Evolutionary conservation across 1,284 basidiomycete species (phyloP), one percentile per base, ranked within the genome.

Genomic region (Ceratobasidium theobromae): DNA sequence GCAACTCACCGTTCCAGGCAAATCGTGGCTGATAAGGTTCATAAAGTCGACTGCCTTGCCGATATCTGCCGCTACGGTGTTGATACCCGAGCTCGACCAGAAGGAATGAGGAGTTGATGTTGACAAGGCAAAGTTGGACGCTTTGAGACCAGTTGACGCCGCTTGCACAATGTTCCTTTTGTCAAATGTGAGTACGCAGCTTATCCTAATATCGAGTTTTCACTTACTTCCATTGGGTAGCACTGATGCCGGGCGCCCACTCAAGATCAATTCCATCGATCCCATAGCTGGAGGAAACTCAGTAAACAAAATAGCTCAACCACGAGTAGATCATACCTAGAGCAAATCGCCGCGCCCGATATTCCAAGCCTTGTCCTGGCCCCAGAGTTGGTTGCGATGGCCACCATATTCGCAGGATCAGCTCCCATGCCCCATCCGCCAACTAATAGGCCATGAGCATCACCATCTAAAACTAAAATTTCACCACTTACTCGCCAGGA

Each of bases 361-460:
- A 55, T 67, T 9, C 66, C 66, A 8, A 67, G 32, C 49, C 60
- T 67, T 18, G 66, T 67, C 23, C 66, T 41, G 12, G 66, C 66
- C n/a, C 46, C 28, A 4, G 48, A 41, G 21, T 41, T 58, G 6
- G 38, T 53, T 11, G 66, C 66, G 21, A 67, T 30, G 14, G 66
- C 54, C 1, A 60, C 48, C 14, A 67, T 32, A 8, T 53, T 60
- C 5, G 32, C 41, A 23, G 66, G 46, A 60, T 67, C 66, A 11
- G 25, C 53, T 8, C 66, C 66, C 18, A 67, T 45, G 18, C 66
- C 66, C 54, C 55, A 67, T 8, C 66, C 66, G 23, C 66, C 66
- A 16, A 67, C 66, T 67, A 23, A n/a, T 16, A 38, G 16, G 16
- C 35, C 35, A 8, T 8, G 35, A 16, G 8, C 16, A 38, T 8